Percentiles rank a stretch among this genome's conserved stretches.
Evolutionary conservation across 306 rosid genomes (phyloP).

Genomic region (Cicer judaicum): DNA sequence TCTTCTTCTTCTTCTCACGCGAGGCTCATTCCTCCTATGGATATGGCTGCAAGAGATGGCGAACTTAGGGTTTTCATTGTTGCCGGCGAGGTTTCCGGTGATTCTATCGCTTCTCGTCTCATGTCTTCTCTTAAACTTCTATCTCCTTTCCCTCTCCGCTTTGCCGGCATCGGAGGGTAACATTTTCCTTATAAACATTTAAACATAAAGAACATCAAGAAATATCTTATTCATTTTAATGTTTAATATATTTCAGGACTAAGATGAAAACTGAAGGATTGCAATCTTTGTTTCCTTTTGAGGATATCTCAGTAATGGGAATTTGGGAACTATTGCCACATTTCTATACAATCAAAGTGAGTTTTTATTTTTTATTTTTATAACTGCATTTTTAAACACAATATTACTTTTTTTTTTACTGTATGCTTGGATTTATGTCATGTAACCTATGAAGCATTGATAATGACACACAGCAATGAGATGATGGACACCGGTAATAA

Average conservation of each 20-base stretch:
- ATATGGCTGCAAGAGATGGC: constrained; percentile 68
- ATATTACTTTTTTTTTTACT: constrained; percentile 2
- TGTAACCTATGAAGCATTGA: neutral
- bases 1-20: constrained; percentile 34
- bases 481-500: too few species aligned
- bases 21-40: constrained; percentile 43
- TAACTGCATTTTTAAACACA: constrained; percentile 5
- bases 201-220: neutral
- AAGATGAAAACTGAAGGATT: constrained; percentile 79
- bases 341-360: constrained; percentile 71
- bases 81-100: constrained; percentile 94
- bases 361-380: constrained; percentile 31
- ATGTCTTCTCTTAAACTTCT: constrained; percentile 73
- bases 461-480: too few species aligned
- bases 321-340: constrained; percentile 89
- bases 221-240: neutral
- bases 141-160: constrained; percentile 65
- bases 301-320: constrained; percentile 92
- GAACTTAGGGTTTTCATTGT: constrained; percentile 86
- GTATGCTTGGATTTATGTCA: neutral
- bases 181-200: neutral
- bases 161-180: constrained; percentile 91
- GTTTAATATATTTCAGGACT: constrained; percentile 56
- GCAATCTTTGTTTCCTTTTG: constrained; percentile 73
- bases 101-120: constrained; percentile 79